These are phyloP conservation scores for Dryas octopetala DNA, from an alignment of 306 rosid species.

Conservation along the genomic window DNA sequence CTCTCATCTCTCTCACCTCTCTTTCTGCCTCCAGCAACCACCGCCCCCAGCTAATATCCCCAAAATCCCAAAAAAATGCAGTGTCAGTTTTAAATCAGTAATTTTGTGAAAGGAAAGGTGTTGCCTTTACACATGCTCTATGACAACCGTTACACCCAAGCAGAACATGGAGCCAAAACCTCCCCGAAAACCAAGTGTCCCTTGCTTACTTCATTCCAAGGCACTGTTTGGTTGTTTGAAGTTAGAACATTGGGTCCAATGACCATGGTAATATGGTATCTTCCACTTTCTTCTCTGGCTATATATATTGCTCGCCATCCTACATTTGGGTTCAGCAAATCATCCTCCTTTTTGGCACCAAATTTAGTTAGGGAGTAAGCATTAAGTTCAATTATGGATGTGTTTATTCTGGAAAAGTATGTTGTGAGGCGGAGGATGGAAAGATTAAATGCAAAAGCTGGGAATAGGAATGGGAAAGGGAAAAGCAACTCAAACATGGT, in stretches of 20 bases:
- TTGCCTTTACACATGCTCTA: conserved; percentile 5
- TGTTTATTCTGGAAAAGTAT: conserved; percentile 62
- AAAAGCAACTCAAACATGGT: neutral
- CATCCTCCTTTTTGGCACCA: too few species aligned
- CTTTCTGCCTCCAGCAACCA: too few species aligned
- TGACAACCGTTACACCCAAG: neutral
- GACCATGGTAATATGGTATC: conserved; percentile 43
- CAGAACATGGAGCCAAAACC: neutral
- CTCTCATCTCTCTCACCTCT: too few species aligned
- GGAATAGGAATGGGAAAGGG: conserved; percentile 11
- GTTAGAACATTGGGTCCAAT: conserved; percentile 42
- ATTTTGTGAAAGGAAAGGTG: neutral
- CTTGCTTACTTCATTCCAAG: neutral
- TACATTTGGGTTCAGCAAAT: neutral
- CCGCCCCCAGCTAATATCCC: too few species aligned
- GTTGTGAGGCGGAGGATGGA: conserved; percentile 49
- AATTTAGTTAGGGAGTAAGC: too few species aligned
- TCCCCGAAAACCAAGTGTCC: neutral
- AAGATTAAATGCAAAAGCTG: conserved; percentile 33
- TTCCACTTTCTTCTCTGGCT: neutral
- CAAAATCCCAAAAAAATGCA: neutral
- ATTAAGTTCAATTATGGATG: conserved; percentile 41
- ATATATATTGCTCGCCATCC: neutral
- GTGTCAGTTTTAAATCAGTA: neutral
- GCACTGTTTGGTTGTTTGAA: conserved; percentile 25